Evolutionary conservation across 257 asterid genomes (phyloP).

Genomic region (Rhazya stricta): DNA sequence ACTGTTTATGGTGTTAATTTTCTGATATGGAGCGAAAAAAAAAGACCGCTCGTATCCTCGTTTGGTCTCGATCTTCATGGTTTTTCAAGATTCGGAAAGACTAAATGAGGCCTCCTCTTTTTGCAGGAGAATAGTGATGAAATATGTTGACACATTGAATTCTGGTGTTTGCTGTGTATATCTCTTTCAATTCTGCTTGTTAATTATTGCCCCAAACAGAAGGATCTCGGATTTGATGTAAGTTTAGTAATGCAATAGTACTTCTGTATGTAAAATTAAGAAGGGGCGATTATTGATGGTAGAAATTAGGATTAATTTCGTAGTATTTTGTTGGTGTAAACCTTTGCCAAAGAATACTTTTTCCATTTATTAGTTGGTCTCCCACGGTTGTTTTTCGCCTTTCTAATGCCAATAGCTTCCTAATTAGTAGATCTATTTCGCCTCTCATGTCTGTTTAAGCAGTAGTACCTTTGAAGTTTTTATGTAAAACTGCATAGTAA

Average conservation of each 20-base stretch:
- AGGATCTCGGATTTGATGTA: constrained; percentile 1
- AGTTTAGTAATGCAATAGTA: not conserved
- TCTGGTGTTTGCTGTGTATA: not conserved
- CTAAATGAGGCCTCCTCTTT: not conserved
- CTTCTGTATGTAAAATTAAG: not conserved
- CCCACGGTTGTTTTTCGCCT: not conserved
- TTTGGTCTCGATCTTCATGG: not conserved
- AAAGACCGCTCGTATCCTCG: not conserved
- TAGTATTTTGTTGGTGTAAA: not conserved
- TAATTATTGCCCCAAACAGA: not conserved
- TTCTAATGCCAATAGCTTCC: not conserved
- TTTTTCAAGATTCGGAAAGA: not conserved
- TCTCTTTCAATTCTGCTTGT: not conserved
- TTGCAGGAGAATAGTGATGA: not conserved
- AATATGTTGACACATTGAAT: not conserved
- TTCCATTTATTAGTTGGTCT: not conserved
- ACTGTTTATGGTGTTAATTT: not conserved
- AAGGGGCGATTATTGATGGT: not conserved
- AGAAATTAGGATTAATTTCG: not conserved
- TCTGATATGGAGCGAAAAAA: not conserved
- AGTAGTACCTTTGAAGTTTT: not conserved
- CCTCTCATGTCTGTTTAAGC: not conserved
- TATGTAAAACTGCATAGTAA: not conserved
- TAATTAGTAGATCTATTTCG: not conserved
- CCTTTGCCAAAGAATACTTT: not conserved